Base-by-base conservation (phyloP, 2,329 filamentous ascomycete species). In the Leptographium radiaticola region DNA sequence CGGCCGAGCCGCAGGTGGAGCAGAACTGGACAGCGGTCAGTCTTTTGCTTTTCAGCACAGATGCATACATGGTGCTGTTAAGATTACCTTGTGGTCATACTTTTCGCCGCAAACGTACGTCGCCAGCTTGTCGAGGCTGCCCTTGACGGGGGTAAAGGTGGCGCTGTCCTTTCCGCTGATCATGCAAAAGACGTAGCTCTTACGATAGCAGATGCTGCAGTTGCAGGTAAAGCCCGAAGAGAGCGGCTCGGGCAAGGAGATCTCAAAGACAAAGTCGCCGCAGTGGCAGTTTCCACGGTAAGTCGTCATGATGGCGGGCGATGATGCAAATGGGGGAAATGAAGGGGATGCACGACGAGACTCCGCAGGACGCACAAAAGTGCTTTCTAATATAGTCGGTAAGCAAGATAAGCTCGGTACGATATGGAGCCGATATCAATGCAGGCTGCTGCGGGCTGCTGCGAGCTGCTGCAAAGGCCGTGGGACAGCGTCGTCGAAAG, bases 171-270 rank as follows among this genome's bases (percentile, higher is more conserved):
- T 12, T 16, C 6, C 12, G 11, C 20, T 60, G 8, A 66, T 62
- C 38, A 68, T 62, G 20, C 66, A 47, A 62, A 66, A 74, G 40
- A 74, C 62, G 45, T 72, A 71, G 16, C 66, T 72, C 62, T 75
- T 76, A 59, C 71, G 76, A 60, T 58, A 61, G 63, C 84, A 84
- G 58, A 84, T 77, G 67, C 80, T 85, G 68, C 85, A 87, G 65
- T 83, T 82, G 67, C 84, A 85, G 61, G 77, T 71, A 6, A 66
- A 63, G 7, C 72, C 74, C 6, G 71, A 65, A 60, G 77, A 79
- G 56, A 86, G 72, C 2, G 56, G 54, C 62, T 84, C 78, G 25
- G 80, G 77, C 13, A 81, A 47, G 3, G 68, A 63, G 53, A 70
- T 61, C 61, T 75, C 75, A 62, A 74, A 81, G 57, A 77, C 67